These are phyloP conservation scores for Hemileccinum impolitum DNA, from an alignment of 768 basidiomycete species.

Conservation along the genomic window DNA sequence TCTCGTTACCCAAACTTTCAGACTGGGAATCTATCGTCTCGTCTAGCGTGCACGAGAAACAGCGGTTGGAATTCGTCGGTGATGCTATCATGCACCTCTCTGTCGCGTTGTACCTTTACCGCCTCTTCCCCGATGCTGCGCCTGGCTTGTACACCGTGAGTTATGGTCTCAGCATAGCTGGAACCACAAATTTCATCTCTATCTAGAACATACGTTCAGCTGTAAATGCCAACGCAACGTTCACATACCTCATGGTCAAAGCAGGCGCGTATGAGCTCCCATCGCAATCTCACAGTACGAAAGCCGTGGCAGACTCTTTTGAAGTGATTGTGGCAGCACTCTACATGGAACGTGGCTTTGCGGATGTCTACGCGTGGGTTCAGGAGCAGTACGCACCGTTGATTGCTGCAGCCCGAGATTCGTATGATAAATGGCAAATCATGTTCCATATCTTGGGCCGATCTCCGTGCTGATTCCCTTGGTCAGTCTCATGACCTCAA, in stretches of 20 bases:
- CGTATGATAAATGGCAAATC: constrained; percentile 26
- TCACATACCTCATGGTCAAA: constrained; percentile 37
- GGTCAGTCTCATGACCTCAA: constrained; percentile 11
- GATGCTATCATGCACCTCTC: constrained; percentile 45
- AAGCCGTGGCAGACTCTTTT: constrained; percentile 44
- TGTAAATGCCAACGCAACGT: constrained; percentile 35
- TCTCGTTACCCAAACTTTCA: constrained; percentile 24
- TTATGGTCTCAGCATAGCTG: background rate
- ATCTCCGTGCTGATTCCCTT: constrained; percentile 6
- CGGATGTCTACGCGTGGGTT: constrained; percentile 38
- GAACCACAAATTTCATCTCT: background rate
- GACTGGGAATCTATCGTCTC: constrained; percentile 30
- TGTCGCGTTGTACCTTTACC: constrained; percentile 39
- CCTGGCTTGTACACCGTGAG: constrained; percentile 38
- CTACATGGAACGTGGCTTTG: constrained; percentile 38
- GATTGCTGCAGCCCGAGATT: constrained; percentile 29
- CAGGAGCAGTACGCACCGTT: constrained; percentile 38
- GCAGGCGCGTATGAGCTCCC: constrained; percentile 26
- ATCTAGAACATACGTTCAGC: constrained; percentile 22
- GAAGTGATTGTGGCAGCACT: constrained; percentile 46
- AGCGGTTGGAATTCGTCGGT: constrained; percentile 46
- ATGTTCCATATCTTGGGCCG: background rate
- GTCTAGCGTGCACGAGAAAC: constrained; percentile 29
- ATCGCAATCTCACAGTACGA: constrained; percentile 24
- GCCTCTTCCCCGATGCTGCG: constrained; percentile 28